Evolutionary conservation across 2,329 filamentous ascomycete species (phyloP).

Genomic region (Ascochyta viciae-villosae): DNA sequence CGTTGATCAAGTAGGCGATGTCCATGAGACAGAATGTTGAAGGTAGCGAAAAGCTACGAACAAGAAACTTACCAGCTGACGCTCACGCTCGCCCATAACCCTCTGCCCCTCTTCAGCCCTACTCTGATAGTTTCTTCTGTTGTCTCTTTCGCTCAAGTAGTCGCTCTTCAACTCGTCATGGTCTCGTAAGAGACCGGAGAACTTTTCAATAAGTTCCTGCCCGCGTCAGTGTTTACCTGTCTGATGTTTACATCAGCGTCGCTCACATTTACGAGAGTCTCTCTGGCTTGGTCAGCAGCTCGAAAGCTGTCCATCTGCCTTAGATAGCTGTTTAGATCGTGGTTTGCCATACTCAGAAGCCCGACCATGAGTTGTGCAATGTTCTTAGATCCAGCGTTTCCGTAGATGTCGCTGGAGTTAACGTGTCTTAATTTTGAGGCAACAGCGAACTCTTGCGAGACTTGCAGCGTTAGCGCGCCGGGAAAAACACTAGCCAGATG

Average conservation of each 20-base stretch:
- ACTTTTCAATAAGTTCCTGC: slow-evolving; percentile 43
- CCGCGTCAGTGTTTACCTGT: slow-evolving; percentile 31
- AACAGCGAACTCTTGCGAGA: slow-evolving; percentile 4
- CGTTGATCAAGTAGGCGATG: background rate
- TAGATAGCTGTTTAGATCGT: slow-evolving; percentile 29
- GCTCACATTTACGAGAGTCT: slow-evolving; percentile 42
- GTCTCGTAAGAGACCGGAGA: slow-evolving; percentile 32
- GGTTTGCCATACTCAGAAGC: slow-evolving; percentile 24
- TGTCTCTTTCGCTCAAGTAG: slow-evolving; percentile 41
- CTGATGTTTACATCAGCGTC: too few species aligned
- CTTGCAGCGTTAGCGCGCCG: background rate
- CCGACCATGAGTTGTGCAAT: slow-evolving; percentile 8
- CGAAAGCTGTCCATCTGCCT: slow-evolving; percentile 44
- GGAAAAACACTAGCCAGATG: slow-evolving; percentile 1
- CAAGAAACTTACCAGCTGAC: slow-evolving; percentile 32
- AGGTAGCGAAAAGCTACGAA: background rate
- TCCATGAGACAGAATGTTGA: background rate
- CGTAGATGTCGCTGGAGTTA: background rate
- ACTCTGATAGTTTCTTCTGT: slow-evolving; percentile 42
- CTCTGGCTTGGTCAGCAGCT: slow-evolving; percentile 47
- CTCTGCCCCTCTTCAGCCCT: slow-evolving; percentile 28
- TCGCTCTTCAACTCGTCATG: slow-evolving; percentile 40
- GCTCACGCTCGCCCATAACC: slow-evolving; percentile 29
- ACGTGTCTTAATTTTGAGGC: background rate
- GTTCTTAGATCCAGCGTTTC: background rate